phyloP scores from a whole-genome alignment of 2,329 filamentous ascomycete species.

The Apiospora arundinis region DNA sequence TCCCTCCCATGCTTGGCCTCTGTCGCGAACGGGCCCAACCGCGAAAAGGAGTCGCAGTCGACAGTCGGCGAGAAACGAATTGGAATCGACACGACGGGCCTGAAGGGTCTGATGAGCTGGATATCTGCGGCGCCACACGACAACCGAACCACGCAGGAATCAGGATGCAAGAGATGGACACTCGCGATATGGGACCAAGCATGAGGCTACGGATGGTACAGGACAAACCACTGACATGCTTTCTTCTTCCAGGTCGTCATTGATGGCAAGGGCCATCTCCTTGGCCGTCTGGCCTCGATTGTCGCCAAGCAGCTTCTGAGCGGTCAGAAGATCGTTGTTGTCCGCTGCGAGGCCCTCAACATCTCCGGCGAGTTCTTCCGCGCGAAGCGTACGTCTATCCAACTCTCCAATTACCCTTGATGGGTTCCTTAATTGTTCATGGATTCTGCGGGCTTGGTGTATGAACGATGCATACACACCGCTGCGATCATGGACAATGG shows the following conservation, averaged over 20 bases:
- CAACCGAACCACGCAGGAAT: background rate
- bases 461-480: background rate
- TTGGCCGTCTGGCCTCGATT: conserved; percentile 97
- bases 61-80: background rate
- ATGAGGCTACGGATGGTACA: background rate
- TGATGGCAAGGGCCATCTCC: conserved; percentile 99
- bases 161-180: background rate
- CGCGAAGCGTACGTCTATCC: conserved; percentile 89
- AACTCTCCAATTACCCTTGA: conserved; percentile 23
- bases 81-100: background rate
- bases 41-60: background rate
- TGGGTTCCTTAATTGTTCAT: background rate
- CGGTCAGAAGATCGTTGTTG: conserved; percentile 99
- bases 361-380: conserved; percentile 99
- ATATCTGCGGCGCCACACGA: conserved; percentile 12
- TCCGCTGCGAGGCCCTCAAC: conserved; percentile 99
- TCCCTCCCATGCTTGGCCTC: conserved; percentile 5
- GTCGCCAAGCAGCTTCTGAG: conserved; percentile 99
- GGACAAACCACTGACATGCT: conserved; percentile 4
- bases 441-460: background rate
- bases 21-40: background rate
- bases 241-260: conserved; percentile 78
- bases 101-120: background rate
- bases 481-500: background rate
- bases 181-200: conserved; percentile 6